Conservation (phyloP, 2,329 filamentous ascomycete species). For the Diaporthe sp. region DNA sequence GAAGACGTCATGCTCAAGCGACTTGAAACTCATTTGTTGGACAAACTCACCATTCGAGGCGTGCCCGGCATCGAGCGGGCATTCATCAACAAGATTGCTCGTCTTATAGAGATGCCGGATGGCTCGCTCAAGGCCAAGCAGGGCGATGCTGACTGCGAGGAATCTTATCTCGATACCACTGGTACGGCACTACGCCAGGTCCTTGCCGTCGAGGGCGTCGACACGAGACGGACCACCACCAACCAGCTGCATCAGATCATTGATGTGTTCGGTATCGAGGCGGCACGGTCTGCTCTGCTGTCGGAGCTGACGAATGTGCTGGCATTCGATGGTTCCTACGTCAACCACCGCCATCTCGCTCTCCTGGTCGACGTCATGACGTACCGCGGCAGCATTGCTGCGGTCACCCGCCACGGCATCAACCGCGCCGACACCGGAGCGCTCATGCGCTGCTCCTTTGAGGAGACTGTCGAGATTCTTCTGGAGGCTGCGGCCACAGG, state of each 20-base stretch:
- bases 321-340: slow-evolving; percentile 98
- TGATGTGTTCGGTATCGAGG: slow-evolving; percentile 96
- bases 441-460: slow-evolving; percentile 99
- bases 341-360: slow-evolving; percentile 97
- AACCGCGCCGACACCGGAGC: slow-evolving; percentile 98
- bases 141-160: slow-evolving; percentile 81
- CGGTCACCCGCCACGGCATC: slow-evolving; percentile 97
- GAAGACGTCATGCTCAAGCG: slow-evolving; percentile 95
- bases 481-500: slow-evolving; percentile 95
- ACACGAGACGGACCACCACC: slow-evolving; percentile 87
- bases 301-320: slow-evolving; percentile 92
- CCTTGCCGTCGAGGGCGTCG: slow-evolving; percentile 88
- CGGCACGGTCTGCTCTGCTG: slow-evolving; percentile 87
- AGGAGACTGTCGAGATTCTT: slow-evolving; percentile 98
- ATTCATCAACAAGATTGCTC: slow-evolving; percentile 88
- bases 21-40: slow-evolving; percentile 90
- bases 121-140: slow-evolving; percentile 83
- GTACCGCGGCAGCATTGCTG: slow-evolving; percentile 91
- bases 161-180: slow-evolving; percentile 96
- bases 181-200: slow-evolving; percentile 90
- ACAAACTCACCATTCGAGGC: slow-evolving; percentile 91
- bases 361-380: slow-evolving; percentile 98
- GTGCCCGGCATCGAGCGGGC: slow-evolving; percentile 90
- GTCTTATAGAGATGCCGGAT: slow-evolving; percentile 75
- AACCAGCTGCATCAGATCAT: slow-evolving; percentile 97